Evolutionary conservation across 2,329 filamentous ascomycete genomes (phyloP), one percentile per base, ranked within the genome.

Genomic region (Shiraia sp.): DNA sequence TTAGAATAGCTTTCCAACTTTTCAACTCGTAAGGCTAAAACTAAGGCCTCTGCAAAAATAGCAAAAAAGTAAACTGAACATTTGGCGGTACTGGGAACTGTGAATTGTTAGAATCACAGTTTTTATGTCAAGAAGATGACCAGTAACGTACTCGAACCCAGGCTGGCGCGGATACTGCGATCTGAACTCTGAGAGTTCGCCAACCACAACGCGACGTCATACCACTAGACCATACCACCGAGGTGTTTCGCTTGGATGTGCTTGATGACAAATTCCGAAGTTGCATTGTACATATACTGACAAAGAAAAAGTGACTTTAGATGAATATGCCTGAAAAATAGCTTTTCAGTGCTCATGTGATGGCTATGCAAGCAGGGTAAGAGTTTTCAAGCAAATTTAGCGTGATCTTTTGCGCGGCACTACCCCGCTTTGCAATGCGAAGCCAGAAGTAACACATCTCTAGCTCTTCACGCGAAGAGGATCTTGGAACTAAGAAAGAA

Each of bases 151-250:
- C 49, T 58, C 56, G 54, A 59, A 57, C 56, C 55, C 56, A 57
- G 56, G 56, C 56, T 59, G 54, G 56, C 56, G 56, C 56, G 56
- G 55, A 59, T 57, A 51, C 46, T 42, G 42, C 47, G 51, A 53
- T 48, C 28, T 44, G 51, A 51, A 32, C 44, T 43, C 36, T 24
- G 23, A 1, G 42, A 54, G 39, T 39, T 51, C 51, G 55, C 55
- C 53, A 59, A 50, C 56, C 56, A 59, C 56, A 59, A 59, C 56
- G 56, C 56, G 56, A 59, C 56, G 56, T 59, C 56, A 59, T 59
- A 59, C 56, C 56, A 55, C 56, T 59, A 59, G 55, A 57, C 55
- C 53, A 58, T 52, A 58, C 51, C 55, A 54, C 52, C 47, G n/a
- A 46, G 4, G 8, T 22, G 19, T 8, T 22, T 22, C 19, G 19